Conservation (phyloP, 192 early-diverging fungal species). For the Mortierella antarctica region DNA sequence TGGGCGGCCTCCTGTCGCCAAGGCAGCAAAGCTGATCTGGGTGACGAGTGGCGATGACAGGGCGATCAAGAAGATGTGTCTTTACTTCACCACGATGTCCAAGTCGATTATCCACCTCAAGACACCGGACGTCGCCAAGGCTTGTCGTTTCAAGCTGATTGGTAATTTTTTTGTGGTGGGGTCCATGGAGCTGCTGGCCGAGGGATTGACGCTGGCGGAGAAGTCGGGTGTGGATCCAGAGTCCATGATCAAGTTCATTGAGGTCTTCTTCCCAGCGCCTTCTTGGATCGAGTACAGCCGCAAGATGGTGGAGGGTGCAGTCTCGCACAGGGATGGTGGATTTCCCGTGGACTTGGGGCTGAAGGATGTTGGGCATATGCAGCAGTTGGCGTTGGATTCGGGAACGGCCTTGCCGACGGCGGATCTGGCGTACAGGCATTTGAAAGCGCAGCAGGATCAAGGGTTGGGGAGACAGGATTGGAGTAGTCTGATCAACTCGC, state of each 20-base stretch:
- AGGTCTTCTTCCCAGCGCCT: slow-evolving; percentile 62
- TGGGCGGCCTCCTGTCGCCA: slow-evolving; percentile 43
- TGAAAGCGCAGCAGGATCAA: slow-evolving; percentile 40
- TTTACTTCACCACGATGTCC: slow-evolving; percentile 52
- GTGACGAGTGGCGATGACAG: slow-evolving; percentile 40
- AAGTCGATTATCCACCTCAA: slow-evolving; percentile 52
- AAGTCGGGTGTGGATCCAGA: slow-evolving; percentile 65
- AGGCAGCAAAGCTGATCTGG: slow-evolving; percentile 43
- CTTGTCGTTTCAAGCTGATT: slow-evolving; percentile 69
- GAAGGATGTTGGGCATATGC: slow-evolving; percentile 63
- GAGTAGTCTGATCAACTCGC: slow-evolving; percentile 41
- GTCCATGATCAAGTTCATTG: slow-evolving; percentile 66
- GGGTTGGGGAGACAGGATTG: slow-evolving; percentile 30
- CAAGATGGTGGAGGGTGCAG: slow-evolving; percentile 27
- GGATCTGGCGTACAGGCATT: slow-evolving; percentile 36
- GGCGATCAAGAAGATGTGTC: slow-evolving; percentile 44
- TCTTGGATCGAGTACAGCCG: slow-evolving; percentile 43
- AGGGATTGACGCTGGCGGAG: slow-evolving; percentile 72
- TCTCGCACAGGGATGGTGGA: slow-evolving; percentile 36
- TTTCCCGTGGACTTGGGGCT: slow-evolving; percentile 59
- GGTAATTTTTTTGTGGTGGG: slow-evolving; percentile 75
- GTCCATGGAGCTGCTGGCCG: slow-evolving; percentile 69
- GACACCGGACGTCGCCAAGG: slow-evolving; percentile 56
- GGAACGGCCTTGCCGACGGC: slow-evolving; percentile 55
- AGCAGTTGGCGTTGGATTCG: slow-evolving; percentile 50